Evolutionary conservation across 2,329 filamentous ascomycete species (phyloP), one percentile per base, ranked within the genome.

Genomic region (Fusarium guadeloupense): DNA sequence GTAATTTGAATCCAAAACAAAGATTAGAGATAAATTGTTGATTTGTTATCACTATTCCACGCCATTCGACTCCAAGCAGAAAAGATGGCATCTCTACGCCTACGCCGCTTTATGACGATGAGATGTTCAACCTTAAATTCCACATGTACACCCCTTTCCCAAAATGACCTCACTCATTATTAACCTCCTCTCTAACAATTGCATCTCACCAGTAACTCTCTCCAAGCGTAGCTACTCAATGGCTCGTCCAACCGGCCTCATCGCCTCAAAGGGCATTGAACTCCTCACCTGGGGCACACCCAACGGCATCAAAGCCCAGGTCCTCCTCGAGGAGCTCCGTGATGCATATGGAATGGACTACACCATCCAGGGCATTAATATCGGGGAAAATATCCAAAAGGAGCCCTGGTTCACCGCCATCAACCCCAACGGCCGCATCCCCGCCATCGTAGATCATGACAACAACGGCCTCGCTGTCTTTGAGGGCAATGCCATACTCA

Each of bases 401-500:
- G 81, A 89, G 77, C 78, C 82, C 2, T 90, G 87, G 87, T 90
- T 84, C 76, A 85, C 81, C 1, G 82, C 83, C 31, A 70, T 87
- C 25, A 83, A 82, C 55, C 86, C 87, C 31, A 90, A 90, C 72
- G 87, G 87, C 4, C 81, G 86, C 14, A 89, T 89, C 64, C 86
- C 87, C 3, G 86, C 83, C 40, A 82, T 90, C 40, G 81, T 89
- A 25, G 87, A 90, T 75, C 87, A 90, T 63, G 85, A 89, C 72
- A 81, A 85, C 59, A 77, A 77, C 51, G 81, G 75, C 40, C 84
- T 89, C 45, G 75, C 82, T 37, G 85, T 94, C 23, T 94, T 93
- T 68, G 91, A 95, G 75, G 88, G 87, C 38, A 84, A 87, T 40
- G 85, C 88, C 57, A 93, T 93, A 68, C 81, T 93, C 69, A 80